Evolutionary conservation across 305 asterid genomes (phyloP), one percentile per base, ranked within the genome.

Genomic region (Fraxinus sp.): DNA sequence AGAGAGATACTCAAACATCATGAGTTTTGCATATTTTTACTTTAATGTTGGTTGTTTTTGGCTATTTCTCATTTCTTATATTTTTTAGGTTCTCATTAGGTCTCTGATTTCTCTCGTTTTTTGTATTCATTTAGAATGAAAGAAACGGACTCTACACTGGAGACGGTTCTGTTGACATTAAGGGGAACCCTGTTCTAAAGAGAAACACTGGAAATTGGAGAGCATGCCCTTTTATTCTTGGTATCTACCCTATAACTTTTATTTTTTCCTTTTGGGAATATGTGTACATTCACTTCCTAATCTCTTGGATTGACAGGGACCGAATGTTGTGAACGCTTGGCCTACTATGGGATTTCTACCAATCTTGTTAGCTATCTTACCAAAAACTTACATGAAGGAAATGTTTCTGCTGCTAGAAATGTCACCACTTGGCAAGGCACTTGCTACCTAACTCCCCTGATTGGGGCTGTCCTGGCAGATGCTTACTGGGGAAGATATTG

Each of bases 401-500:
- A 95, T 86, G 98, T 88, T 14, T 68, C 95, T 20, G 99, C 99
- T 81, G 99, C 99, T 66, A 91, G 93, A 92, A 96, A 90, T 83
- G 97, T 96, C 85, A 95, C 98, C 26, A 92, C 98, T 39, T 96
- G 99, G 99, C 92, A 90, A 85, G 98, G 99, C 87, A 96, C 99
- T 70, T 96, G 99, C 86, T 96, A 95, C 90, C 86, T 96, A 43
- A 93, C 98, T 83, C 97, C 98, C 83, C 94, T 96, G 82, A 88
- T 93, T 72, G 98, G 99, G 79, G 99, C 98, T 49, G 91, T 96
- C 77, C 80, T 96, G 49, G 99, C 99, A 1, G 99, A 96, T 91
- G 97, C 99, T 71, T 95, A 90, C 87, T 95, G 97, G 98, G 99
- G 99, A 89, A 90, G 92, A 96, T 95, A 96, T 85, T 96, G 99